Base-by-base conservation (phyloP, 2,329 filamentous ascomycete species). In the Colletotrichum navitas region DNA sequence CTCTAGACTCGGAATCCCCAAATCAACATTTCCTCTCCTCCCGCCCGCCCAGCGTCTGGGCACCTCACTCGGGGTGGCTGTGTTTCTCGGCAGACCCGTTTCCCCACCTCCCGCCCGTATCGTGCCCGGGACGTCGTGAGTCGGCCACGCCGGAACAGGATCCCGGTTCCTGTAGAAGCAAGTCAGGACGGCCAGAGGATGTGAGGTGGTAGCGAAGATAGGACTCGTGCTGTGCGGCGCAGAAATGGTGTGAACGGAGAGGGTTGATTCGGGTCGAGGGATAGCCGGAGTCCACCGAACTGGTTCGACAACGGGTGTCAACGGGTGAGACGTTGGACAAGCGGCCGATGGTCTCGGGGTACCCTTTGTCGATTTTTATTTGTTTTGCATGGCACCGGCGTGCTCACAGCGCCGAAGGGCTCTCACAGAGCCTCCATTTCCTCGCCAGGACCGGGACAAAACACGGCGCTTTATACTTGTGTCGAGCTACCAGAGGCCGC, bases 61-160 rank as follows among this genome's bases (percentile, higher is more conserved):
- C 68, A 65, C 68, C 68, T 68, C 65, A 71, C 58, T 68, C 68
- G 68, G 68, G 58, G 65, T 71, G 65, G 68, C 68, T 71, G 65
- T 71, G 68, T 71, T 71, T 68, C 68, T 71, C 52, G 65, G 68
- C 68, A 54, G 68, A 71, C 59, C 68, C 59, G 65, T 71, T 43
- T 24, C 63, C 45, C 62, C 14, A 29, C 39, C 68, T 43, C 68
- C 58, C 64, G 59, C 68, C 65, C 65, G 65, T 59, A 68, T 71
- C 65, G 64, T 65, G 68, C 65, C 65, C 68, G 68, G 59, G n/a
- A 54, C n/a, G 59, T 60, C 45, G 65, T 68, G 51, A 63, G 55
- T 60, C 68, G 68, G 51, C 32, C 59, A 63, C 47, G 52, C 59
- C 59, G 68, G 68, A 45, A 29, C 68, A 49, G 32, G 26, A 63